Evolutionary conservation across 768 basidiomycete genomes (phyloP).

Genomic region (Boletus pseudopeckii): DNA sequence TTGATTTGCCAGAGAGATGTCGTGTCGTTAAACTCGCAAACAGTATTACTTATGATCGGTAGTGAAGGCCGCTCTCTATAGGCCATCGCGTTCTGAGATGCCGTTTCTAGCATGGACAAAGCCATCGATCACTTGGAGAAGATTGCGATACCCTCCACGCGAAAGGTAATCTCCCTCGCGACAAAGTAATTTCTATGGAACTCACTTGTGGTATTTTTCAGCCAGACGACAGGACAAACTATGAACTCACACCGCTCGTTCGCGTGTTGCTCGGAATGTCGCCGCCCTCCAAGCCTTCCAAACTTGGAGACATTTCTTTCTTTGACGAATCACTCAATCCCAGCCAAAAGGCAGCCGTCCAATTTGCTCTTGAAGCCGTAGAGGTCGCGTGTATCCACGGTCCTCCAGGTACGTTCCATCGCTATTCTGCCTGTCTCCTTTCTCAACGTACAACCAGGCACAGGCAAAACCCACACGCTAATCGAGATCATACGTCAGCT

Average conservation of each 20-base stretch:
- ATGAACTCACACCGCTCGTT: constrained; percentile 49
- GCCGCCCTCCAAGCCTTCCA: constrained; percentile 39
- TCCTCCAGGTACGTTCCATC: constrained; percentile 67
- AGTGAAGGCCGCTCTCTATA: not conserved
- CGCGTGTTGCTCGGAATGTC: constrained; percentile 71
- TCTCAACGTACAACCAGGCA: constrained; percentile 43
- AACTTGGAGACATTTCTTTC: constrained; percentile 49
- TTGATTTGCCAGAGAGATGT: constrained; percentile 83
- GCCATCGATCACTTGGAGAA: constrained; percentile 67
- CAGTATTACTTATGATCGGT: constrained; percentile 88
- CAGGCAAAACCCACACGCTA: constrained; percentile 94
- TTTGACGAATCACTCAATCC: constrained; percentile 76
- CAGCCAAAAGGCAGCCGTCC: constrained; percentile 81
- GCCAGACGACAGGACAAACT: constrained; percentile 41
- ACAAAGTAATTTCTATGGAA: not conserved
- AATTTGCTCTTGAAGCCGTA: constrained; percentile 73
- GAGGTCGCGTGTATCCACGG: constrained; percentile 95
- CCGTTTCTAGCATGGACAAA: constrained; percentile 73
- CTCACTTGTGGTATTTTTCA: constrained; percentile 7
- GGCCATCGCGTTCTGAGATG: not conserved
- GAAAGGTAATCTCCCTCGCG: constrained; percentile 15
- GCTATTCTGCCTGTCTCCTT: not conserved
- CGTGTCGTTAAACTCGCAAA: constrained; percentile 87
- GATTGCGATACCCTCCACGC: constrained; percentile 28
- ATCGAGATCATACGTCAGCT: constrained; percentile 91